phyloP scores from a whole-genome alignment of 2,329 filamentous ascomycete species.

The Dactylellina sp. region DNA sequence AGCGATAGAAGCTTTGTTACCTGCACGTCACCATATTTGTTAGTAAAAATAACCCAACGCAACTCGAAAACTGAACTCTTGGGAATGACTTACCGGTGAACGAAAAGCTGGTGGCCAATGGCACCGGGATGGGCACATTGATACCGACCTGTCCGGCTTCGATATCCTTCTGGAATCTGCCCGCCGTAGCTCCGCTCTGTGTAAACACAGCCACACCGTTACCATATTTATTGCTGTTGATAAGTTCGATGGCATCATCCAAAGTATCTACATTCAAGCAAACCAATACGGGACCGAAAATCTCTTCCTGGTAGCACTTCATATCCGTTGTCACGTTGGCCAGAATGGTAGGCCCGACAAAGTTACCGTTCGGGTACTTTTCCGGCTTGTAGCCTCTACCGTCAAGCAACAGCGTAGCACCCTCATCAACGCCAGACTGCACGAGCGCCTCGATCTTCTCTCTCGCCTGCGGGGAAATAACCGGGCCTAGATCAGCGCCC shows the following conservation, averaged over 20 bases:
- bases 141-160: slow-evolving; percentile 88
- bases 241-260: slow-evolving; percentile 81
- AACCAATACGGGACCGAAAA: slow-evolving; percentile 86
- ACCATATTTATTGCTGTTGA: slow-evolving; percentile 87
- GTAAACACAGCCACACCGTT: slow-evolving; percentile 90
- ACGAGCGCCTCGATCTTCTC: slow-evolving; percentile 81
- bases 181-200: slow-evolving; percentile 78
- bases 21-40: slow-evolving; percentile 13
- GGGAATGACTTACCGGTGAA: slow-evolving; percentile 76
- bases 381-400: slow-evolving; percentile 78
- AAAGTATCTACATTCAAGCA: slow-evolving; percentile 82
- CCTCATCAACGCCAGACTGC: slow-evolving; percentile 80
- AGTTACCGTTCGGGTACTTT: slow-evolving; percentile 88
- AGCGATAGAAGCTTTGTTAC: slow-evolving; percentile 87
- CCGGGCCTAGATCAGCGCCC: slow-evolving; percentile 82
- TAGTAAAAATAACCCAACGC: slow-evolving; percentile 87
- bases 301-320: slow-evolving; percentile 86
- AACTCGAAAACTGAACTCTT: slow-evolving; percentile 87
- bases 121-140: slow-evolving; percentile 71
- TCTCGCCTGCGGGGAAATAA: slow-evolving; percentile 83
- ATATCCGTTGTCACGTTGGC: slow-evolving; percentile 82
- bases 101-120: slow-evolving; percentile 75
- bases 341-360: slow-evolving; percentile 81
- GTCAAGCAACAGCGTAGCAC: slow-evolving; percentile 84
- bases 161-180: slow-evolving; percentile 81